Evolutionary conservation across 2,329 filamentous ascomycete species (phyloP).

Genomic region (Diplodia mutila): DNA sequence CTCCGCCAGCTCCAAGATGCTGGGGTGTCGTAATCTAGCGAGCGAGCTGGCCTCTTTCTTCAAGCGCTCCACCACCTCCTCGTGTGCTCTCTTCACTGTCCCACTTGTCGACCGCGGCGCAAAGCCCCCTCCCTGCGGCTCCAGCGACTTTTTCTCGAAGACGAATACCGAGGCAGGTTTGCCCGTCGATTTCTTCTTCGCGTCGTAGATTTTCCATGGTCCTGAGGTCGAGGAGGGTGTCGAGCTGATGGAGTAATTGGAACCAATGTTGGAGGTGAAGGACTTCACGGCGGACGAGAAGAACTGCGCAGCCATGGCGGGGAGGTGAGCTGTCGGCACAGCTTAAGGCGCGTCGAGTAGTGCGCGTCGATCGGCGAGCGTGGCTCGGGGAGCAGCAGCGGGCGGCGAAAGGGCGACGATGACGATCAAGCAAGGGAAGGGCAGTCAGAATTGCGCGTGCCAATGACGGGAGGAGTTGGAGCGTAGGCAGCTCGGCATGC

Average conservation of each 20-base stretch:
- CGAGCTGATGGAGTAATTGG: constrained; percentile 83
- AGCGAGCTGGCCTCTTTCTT: constrained; percentile 91
- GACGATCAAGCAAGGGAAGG: constrained; percentile 23
- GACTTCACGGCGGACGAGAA: constrained; percentile 94
- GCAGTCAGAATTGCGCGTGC: constrained; percentile 23
- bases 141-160: constrained; percentile 87
- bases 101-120: constrained; percentile 64
- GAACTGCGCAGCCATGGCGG: constrained; percentile 67
- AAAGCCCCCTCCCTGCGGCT: constrained; percentile 63
- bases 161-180: constrained; percentile 90
- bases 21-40: constrained; percentile 86
- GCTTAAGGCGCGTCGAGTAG: neutral
- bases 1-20: constrained; percentile 88
- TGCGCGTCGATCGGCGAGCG: constrained; percentile 34
- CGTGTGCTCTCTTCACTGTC: constrained; percentile 76
- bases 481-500: constrained; percentile 9
- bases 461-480: neutral
- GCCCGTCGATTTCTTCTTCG: constrained; percentile 92
- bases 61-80: constrained; percentile 87
- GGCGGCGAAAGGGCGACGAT: constrained; percentile 18
- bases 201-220: constrained; percentile 97
- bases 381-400: constrained; percentile 25
- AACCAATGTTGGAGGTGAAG: constrained; percentile 88
- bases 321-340: constrained; percentile 27
- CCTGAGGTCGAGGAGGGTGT: constrained; percentile 79